Conservation (phyloP, 139 green algal species). For the Coccomyxa sp. region DNA sequence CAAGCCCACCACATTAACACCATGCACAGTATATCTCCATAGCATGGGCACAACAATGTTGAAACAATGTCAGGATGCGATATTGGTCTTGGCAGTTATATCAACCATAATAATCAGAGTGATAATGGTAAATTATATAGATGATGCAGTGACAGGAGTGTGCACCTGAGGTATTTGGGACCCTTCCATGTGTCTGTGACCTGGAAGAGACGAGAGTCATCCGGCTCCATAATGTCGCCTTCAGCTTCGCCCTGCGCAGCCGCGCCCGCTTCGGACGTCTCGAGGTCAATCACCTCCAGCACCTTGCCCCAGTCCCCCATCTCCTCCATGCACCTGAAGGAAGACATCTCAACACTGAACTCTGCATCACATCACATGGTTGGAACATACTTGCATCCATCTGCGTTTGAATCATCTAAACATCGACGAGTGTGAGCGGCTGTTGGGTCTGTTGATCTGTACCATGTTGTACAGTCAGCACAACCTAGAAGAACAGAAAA, state of each 20-base stretch:
- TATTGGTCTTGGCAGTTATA: background rate
- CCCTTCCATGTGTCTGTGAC: slow-evolving; percentile 1
- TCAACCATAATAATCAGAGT: too few species aligned
- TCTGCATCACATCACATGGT: background rate
- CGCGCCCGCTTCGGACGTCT: background rate
- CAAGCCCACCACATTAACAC: background rate
- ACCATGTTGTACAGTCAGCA: background rate
- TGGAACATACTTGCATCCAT: background rate
- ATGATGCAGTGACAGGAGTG: background rate
- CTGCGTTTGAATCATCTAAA: background rate
- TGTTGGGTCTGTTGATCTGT: background rate
- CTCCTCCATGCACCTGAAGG: slow-evolving; percentile 19
- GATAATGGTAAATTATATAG: too few species aligned
- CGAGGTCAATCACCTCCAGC: slow-evolving; percentile 2
- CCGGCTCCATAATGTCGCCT: background rate
- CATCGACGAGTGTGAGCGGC: background rate
- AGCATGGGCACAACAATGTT: background rate
- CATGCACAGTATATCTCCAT: background rate
- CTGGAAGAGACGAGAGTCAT: slow-evolving; percentile 5
- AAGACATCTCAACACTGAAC: background rate
- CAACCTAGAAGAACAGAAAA: background rate
- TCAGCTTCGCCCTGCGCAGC: background rate
- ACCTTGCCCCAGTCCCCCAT: slow-evolving; percentile 18
- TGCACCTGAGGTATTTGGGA: slow-evolving; percentile 12
- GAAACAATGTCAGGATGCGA: background rate